These are phyloP conservation scores for Phytophthora quininea DNA, from an alignment of 352 stramenopile species.

Conservation along the genomic window DNA sequence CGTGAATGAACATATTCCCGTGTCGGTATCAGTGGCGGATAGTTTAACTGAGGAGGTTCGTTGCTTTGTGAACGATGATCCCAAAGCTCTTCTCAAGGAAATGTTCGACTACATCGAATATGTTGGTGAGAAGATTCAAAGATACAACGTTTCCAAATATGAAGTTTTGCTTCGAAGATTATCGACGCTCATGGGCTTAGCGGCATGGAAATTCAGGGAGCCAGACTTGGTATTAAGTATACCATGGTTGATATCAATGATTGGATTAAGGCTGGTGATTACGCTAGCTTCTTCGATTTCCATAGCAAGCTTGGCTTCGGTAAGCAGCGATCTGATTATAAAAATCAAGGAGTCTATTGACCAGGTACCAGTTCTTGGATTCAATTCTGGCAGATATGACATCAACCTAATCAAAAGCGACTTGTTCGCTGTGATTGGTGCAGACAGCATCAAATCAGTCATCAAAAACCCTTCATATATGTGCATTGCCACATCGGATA, in stretches of 20 bases:
- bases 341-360: background rate
- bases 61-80: background rate
- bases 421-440: conserved; percentile 20
- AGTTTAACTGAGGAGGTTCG: background rate
- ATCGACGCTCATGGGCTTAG: background rate
- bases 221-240: background rate
- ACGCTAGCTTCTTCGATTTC: background rate
- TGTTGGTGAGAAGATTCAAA: background rate
- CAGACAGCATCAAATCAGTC: conserved; percentile 9
- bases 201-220: background rate
- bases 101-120: background rate
- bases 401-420: conserved; percentile 36
- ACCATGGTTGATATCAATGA: background rate
- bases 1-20: background rate
- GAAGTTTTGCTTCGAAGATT: background rate
- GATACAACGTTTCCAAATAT: background rate
- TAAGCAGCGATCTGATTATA: conserved; percentile 1
- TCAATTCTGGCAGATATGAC: conserved; percentile 35
- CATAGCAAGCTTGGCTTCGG: background rate
- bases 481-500: conserved; percentile 22
- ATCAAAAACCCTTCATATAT: conserved; percentile 37
- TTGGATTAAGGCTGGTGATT: background rate
- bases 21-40: background rate
- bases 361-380: conserved; percentile 17
- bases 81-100: background rate